Conservation (phyloP, 306 rosid species). For the Pueraria montana region DNA sequence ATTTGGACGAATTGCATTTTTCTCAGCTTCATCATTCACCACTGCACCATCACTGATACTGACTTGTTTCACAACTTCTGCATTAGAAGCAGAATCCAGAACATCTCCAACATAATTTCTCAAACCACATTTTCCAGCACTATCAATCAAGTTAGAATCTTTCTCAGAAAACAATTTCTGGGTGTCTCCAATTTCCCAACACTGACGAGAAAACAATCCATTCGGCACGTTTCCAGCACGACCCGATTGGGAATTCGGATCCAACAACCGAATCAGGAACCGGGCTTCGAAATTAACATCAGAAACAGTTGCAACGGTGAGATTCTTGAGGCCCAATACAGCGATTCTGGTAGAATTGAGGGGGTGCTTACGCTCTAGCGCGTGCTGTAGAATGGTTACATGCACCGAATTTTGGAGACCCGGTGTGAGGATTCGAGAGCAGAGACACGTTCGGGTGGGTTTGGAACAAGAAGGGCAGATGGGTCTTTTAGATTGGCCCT, state of each 20-base stretch:
- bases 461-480: constrained; percentile 81
- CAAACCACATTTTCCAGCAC: constrained; percentile 36
- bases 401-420: constrained; percentile 67
- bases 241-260: constrained; percentile 40
- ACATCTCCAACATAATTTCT: constrained; percentile 2
- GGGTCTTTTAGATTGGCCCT: constrained; percentile 65
- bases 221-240: constrained; percentile 17
- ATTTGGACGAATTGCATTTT: constrained; percentile 18
- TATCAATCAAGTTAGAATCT: constrained; percentile 28
- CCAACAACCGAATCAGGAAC: constrained; percentile 54
- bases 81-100: background rate
- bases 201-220: constrained; percentile 31
- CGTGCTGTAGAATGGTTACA: constrained; percentile 83
- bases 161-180: constrained; percentile 38
- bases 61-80: constrained; percentile 7
- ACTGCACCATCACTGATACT: constrained; percentile 8
- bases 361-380: constrained; percentile 77
- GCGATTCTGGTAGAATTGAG: constrained; percentile 91
- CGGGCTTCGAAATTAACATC: constrained; percentile 73
- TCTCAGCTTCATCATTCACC: constrained; percentile 41
- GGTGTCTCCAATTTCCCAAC: constrained; percentile 40
- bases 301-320: constrained; percentile 68
- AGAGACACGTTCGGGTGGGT: constrained; percentile 80
- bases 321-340: constrained; percentile 72
- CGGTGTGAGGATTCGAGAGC: constrained; percentile 66